Conservation (phyloP, 2,329 filamentous ascomycete species). For the Dothideomycetidae sp. region DNA sequence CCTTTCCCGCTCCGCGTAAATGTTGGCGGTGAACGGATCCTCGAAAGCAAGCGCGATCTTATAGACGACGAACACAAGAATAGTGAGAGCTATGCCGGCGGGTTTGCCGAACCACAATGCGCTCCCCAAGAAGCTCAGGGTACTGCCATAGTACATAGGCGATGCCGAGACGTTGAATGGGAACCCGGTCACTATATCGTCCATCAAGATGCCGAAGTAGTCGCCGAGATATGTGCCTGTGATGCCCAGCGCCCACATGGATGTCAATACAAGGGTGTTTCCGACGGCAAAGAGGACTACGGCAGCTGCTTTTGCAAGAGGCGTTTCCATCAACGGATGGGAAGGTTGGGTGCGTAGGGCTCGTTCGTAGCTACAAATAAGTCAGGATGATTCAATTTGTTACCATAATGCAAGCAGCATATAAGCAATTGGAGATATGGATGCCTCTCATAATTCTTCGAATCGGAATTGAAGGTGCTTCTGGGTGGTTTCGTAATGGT, state of each 20-base stretch:
- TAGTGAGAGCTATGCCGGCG: constrained; percentile 65
- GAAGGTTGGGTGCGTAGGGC: constrained; percentile 64
- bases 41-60: constrained; percentile 70
- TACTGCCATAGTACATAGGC: constrained; percentile 94
- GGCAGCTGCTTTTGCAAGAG: constrained; percentile 47
- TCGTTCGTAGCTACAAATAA: constrained; percentile 57
- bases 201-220: constrained; percentile 98
- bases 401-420: not conserved
- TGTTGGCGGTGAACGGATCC: constrained; percentile 85
- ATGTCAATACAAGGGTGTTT: constrained; percentile 73
- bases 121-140: constrained; percentile 79
- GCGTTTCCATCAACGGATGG: constrained; percentile 54
- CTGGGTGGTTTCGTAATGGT: constrained; percentile 1
- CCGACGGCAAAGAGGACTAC: constrained; percentile 58
- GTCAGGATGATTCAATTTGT: not conserved
- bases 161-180: constrained; percentile 84
- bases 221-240: constrained; percentile 95
- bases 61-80: constrained; percentile 64
- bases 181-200: constrained; percentile 83
- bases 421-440: constrained; percentile 1
- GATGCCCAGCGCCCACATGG: constrained; percentile 82
- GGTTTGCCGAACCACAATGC: constrained; percentile 77
- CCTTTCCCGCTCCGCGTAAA: constrained; percentile 73
- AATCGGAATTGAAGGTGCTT: not conserved
- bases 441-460: too few species aligned